These are phyloP conservation scores for Tuber indicum DNA, from an alignment of 495 filamentous ascomycete genomes.

Conservation along the genomic window DNA sequence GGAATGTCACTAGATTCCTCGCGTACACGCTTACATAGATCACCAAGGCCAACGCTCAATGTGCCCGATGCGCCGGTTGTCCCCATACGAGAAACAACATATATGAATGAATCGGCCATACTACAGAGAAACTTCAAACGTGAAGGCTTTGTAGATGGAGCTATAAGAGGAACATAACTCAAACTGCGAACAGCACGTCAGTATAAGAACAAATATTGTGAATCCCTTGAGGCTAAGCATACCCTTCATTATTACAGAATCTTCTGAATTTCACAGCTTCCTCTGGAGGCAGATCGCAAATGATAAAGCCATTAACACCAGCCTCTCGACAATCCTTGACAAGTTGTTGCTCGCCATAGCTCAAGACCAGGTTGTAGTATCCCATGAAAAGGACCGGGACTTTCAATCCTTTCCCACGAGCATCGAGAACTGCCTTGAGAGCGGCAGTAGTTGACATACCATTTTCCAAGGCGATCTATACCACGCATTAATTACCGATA, in stretches of 20 bases:
- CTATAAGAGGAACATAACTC: constrained; percentile 92
- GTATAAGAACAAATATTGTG: not conserved
- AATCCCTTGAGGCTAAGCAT: constrained; percentile 33
- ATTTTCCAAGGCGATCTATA: constrained; percentile 65
- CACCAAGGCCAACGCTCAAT: constrained; percentile 72
- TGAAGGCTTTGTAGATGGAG: constrained; percentile 81
- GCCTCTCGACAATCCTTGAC: constrained; percentile 76
- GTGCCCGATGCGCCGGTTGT: constrained; percentile 85
- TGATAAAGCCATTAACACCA: constrained; percentile 93
- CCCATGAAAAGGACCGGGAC: constrained; percentile 91
- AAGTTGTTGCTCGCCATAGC: constrained; percentile 85
- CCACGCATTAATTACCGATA: not conserved
- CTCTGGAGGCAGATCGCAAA: constrained; percentile 94
- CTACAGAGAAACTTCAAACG: constrained; percentile 93
- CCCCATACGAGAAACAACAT: constrained; percentile 96
- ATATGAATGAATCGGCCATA: constrained; percentile 98
- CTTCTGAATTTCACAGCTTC: constrained; percentile 89
- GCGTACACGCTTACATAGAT: constrained; percentile 75
- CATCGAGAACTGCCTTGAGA: constrained; percentile 70
- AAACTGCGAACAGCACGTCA: constrained; percentile 48
- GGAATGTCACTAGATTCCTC: constrained; percentile 84
- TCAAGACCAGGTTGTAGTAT: constrained; percentile 93
- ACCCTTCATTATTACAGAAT: constrained; percentile 69
- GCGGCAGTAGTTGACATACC: constrained; percentile 73
- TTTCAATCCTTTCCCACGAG: constrained; percentile 65